Conservation (phyloP, 2,329 filamentous ascomycete genomes). For the Magnaporthiopsis incrustans region DNA sequence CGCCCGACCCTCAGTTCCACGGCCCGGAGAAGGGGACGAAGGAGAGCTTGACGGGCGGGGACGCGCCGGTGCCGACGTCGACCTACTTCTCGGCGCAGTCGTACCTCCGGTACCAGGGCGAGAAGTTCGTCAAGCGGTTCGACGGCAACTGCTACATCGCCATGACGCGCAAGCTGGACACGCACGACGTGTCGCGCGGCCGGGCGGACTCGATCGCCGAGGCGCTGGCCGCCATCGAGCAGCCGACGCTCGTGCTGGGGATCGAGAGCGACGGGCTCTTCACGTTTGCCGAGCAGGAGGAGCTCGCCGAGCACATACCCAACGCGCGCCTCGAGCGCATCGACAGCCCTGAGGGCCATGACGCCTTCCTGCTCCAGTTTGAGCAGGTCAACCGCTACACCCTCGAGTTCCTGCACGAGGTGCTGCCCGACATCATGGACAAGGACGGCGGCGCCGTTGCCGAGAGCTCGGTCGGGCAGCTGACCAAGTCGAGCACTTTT, state of each 20-base stretch:
- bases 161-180: slow-evolving; percentile 95
- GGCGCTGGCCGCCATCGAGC: slow-evolving; percentile 73
- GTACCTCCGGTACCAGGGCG: slow-evolving; percentile 91
- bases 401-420: slow-evolving; percentile 72
- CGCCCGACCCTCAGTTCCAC: slow-evolving; percentile 16
- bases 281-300: slow-evolving; percentile 92
- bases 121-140: slow-evolving; percentile 94
- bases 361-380: slow-evolving; percentile 93
- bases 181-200: slow-evolving; percentile 83
- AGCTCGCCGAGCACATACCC: slow-evolving; percentile 75
- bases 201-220: slow-evolving; percentile 61
- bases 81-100: slow-evolving; percentile 99
- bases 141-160: slow-evolving; percentile 99
- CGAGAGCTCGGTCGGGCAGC: slow-evolving; percentile 44
- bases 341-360: slow-evolving; percentile 89
- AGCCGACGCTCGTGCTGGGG: slow-evolving; percentile 83
- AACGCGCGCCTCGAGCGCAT: slow-evolving; percentile 76
- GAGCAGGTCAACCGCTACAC: slow-evolving; percentile 92
- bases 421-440: slow-evolving; percentile 82
- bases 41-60: slow-evolving; percentile 42
- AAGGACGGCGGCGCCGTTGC: slow-evolving; percentile 37
- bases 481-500: slow-evolving; percentile 85
- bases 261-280: slow-evolving; percentile 96
- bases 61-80: slow-evolving; percentile 41
- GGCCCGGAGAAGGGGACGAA: slow-evolving; percentile 18